A percentile compares a stretch with the other conserved stretches of the same genome.
phyloP scores from a whole-genome alignment of 176 grass and related monocot genomes.

The Tuctoria greenei region DNA sequence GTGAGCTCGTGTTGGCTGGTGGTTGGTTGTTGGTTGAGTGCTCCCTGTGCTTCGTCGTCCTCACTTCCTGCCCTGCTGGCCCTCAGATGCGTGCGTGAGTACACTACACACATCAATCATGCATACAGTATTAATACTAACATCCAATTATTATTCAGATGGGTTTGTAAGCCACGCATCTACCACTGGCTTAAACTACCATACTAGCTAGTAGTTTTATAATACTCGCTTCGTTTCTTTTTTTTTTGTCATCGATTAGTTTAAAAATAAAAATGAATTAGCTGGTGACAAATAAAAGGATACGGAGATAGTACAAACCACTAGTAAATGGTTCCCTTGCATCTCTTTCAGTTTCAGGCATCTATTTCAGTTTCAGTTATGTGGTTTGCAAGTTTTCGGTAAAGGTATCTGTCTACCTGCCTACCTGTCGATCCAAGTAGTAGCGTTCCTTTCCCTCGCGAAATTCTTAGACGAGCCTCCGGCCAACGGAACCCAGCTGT shows the following conservation, averaged over 20 bases:
- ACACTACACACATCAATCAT: constrained; percentile 37
- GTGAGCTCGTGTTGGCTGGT: constrained; percentile 51
- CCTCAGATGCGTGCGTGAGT: neutral
- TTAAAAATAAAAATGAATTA: too few relatives aligned
- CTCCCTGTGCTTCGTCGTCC: neutral
- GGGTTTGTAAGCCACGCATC: neutral
- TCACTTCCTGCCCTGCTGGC: neutral
- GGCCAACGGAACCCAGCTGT: constrained; percentile 39
- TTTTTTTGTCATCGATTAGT: too few relatives aligned
- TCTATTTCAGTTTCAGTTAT: neutral
- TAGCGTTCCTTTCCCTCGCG: neutral
- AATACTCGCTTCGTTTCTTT: too few relatives aligned
- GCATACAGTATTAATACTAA: constrained; percentile 21
- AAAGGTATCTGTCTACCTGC: constrained; percentile 20
- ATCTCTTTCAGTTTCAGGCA: too few relatives aligned
- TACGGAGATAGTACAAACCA: too few relatives aligned
- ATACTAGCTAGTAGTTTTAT: too few relatives aligned
- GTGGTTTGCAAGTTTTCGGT: constrained; percentile 32
- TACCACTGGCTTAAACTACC: too few relatives aligned
- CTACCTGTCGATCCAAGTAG: neutral
- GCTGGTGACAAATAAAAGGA: too few relatives aligned
- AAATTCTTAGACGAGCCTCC: neutral
- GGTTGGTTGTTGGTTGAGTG: constrained; percentile 54
- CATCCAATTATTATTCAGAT: constrained; percentile 30
- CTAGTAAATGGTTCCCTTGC: too few relatives aligned